Percentiles rank a stretch among this genome's conserved stretches.
phyloP scores from a whole-genome alignment of 73 alveolate genomes.

The Tetrahymena borealis region DNA sequence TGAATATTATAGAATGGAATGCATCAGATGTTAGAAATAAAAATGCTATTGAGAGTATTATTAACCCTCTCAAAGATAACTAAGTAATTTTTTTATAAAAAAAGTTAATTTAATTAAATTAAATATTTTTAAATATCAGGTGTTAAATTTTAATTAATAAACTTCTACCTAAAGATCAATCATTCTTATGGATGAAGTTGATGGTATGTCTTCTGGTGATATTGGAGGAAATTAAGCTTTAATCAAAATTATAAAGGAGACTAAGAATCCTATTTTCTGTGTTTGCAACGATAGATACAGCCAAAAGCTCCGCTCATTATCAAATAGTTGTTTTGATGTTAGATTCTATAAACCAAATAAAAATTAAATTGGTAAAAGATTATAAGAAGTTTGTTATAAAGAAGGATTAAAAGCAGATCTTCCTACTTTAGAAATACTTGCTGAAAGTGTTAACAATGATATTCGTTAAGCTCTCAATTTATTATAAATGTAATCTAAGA shows the following conservation, averaged over 20 bases:
- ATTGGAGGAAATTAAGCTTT: slow-evolving; percentile 98
- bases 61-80: slow-evolving; percentile 43
- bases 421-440: slow-evolving; percentile 52
- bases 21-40: slow-evolving; percentile 97
- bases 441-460: slow-evolving; percentile 78
- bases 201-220: slow-evolving; percentile 97
- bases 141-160: neutral
- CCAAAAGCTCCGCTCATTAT: slow-evolving; percentile 57
- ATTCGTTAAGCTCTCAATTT: slow-evolving; percentile 74
- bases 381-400: slow-evolving; percentile 52
- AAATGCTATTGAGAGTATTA: slow-evolving; percentile 57
- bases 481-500: slow-evolving; percentile 60
- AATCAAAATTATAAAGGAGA: slow-evolving; percentile 86
- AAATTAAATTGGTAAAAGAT: slow-evolving; percentile 54
- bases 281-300: slow-evolving; percentile 94
- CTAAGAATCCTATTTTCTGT: slow-evolving; percentile 95
- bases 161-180: slow-evolving; percentile 45
- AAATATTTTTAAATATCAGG: neutral
- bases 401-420: slow-evolving; percentile 57
- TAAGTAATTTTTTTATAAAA: neutral
- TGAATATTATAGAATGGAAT: slow-evolving; percentile 87
- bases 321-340: slow-evolving; percentile 88
- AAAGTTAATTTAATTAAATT: neutral
- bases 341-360: slow-evolving; percentile 78
- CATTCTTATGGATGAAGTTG: slow-evolving; percentile 98